A percentile compares a stretch with the other conserved stretches of the same genome.
Conservation (phyloP, 179 eudicot genomes). For the Beta macrorhiza region DNA sequence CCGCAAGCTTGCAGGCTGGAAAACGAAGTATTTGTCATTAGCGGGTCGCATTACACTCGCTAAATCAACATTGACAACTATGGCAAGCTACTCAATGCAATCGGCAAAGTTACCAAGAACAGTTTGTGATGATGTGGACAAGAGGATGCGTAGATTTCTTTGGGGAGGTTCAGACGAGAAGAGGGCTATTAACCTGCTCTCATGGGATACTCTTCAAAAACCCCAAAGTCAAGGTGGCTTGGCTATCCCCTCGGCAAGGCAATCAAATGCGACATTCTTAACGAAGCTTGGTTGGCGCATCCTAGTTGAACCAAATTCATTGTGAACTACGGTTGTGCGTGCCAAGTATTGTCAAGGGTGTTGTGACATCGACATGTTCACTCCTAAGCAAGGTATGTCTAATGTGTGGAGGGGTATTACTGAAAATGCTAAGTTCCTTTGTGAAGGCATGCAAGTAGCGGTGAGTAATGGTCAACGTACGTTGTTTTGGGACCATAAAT, state of each 20-base stretch:
- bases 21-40: neutral
- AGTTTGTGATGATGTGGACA: neutral
- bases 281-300: neutral
- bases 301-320: neutral
- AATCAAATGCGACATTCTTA: neutral
- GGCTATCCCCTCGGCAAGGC: neutral
- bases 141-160: too few species aligned
- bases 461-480: neutral
- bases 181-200: too few species aligned
- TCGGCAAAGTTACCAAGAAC: neutral
- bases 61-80: neutral
- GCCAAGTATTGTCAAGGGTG: neutral
- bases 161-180: neutral
- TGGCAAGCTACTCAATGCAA: neutral
- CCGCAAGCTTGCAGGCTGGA: neutral
- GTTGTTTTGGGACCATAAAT: neutral
- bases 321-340: neutral
- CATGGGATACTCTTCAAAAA: neutral
- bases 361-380: neutral
- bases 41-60: neutral
- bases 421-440: too few species aligned
- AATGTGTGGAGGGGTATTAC: too few species aligned
- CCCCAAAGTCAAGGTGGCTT: neutral
- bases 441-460: too few species aligned
- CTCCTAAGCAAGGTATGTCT: too few species aligned